Conservation (phyloP, 441 rosid species). For the Cnidoscolus chayamansa region DNA sequence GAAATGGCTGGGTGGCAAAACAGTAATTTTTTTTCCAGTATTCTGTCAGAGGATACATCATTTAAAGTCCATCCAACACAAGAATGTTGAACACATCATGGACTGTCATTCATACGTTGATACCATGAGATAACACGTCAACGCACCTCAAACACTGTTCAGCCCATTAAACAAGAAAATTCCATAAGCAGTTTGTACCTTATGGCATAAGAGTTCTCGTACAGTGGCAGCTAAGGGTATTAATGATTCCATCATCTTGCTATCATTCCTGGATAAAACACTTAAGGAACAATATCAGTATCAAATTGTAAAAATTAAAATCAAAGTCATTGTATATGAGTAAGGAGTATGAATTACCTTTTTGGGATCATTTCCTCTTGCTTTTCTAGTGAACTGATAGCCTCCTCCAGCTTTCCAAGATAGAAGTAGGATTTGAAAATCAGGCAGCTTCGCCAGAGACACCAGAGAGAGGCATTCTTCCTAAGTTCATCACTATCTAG, state of each 20-base stretch:
- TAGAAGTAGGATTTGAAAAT: constrained; percentile 68
- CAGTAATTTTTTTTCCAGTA: neutral
- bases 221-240: constrained; percentile 58
- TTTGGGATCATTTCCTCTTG: constrained; percentile 41
- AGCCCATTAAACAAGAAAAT: constrained; percentile 16
- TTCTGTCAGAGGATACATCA: neutral
- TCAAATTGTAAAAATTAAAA: constrained; percentile 19
- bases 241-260: constrained; percentile 46
- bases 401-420: constrained; percentile 90
- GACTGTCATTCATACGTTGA: neutral
- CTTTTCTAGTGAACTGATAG: constrained; percentile 62
- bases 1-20: neutral
- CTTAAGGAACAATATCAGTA: constrained; percentile 21
- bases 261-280: constrained; percentile 34
- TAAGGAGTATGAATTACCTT: constrained; percentile 39
- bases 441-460: constrained; percentile 62
- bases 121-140: constrained; percentile 1
- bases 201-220: constrained; percentile 64
- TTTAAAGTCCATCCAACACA: neutral
- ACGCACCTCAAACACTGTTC: neutral
- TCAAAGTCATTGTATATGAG: neutral
- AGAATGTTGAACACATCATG: neutral
- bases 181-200: constrained; percentile 43
- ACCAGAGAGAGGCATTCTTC: constrained; percentile 58
- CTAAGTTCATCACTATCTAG: constrained; percentile 36